Evolutionary conservation across 805 yeast species (phyloP), one percentile per base, ranked within the genome.

Genomic region (Metschnikowia drakensbergensis): DNA sequence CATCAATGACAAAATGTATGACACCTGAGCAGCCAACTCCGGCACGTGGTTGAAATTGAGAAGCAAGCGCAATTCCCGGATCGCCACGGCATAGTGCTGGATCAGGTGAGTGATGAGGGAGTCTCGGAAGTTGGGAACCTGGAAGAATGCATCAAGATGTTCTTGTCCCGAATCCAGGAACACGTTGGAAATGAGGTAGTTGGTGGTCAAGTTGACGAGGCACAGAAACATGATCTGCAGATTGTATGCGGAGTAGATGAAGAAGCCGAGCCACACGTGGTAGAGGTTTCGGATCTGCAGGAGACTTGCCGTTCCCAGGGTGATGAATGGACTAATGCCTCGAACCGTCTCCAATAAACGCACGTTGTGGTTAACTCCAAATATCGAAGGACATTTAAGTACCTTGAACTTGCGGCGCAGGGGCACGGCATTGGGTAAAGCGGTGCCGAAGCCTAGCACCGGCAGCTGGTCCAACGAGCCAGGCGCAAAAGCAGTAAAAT

Each of bases 1-100:
- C 74, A 70, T 70, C 42, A 71, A 54, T 45, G 69, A 62, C 38
- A 71, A 57, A 33, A 71, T 62, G 51, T 70, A 71, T 17, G 73
- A 67, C 13, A 66, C 66, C 6, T 64, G 60, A 0, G 74, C 63
- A 31, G 69, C 65, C 30, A 63, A 48, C 36, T 63, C 67, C 3
- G 71, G 68, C 46, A 64, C 62, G 22, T 52, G 46, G 54, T 65
- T 62, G 27, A 46, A 51, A 49, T 68, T 67, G 47, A 71, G 58
- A 8, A 58, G 51, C 5, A 37, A 48, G 31, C 72, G 54, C 35
- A 71, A 58, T n/a, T 63, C 64, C 45, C 62, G 65, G 45, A 71
- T 69, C 13, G 66, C 72, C 13, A 46, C 58, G 11, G 71, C 71
- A 53, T 71, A 71, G 47, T 71, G 67, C 46, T 59, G 63, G 40